Conservation (phyloP, 2,329 filamentous ascomycete genomes). For the Septoria petroselini region DNA sequence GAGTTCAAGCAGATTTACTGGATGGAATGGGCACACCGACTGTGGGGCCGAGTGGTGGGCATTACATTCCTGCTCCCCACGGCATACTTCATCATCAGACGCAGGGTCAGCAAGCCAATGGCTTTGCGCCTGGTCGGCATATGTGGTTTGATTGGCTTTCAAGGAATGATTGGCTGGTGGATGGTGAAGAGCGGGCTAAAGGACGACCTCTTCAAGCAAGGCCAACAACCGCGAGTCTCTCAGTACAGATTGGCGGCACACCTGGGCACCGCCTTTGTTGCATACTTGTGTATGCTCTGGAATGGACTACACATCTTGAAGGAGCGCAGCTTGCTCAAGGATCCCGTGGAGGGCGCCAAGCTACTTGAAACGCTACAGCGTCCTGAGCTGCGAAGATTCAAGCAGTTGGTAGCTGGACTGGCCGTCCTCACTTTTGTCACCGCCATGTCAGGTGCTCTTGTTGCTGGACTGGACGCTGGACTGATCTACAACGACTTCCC, state of each 20-base stretch:
- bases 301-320: constrained; percentile 82
- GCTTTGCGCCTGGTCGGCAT: constrained; percentile 76
- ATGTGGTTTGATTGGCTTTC: constrained; percentile 84
- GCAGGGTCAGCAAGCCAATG: constrained; percentile 75
- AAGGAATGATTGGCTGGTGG: constrained; percentile 97
- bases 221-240: constrained; percentile 84
- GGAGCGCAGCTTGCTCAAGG: constrained; percentile 66
- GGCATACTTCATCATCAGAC: constrained; percentile 78
- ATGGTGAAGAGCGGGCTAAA: constrained; percentile 97
- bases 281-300: constrained; percentile 92
- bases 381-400: constrained; percentile 69
- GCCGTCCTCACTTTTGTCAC: constrained; percentile 78
- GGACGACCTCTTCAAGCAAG: constrained; percentile 90
- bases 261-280: constrained; percentile 83
- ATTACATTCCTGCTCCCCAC: constrained; percentile 85
- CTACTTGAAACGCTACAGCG: constrained; percentile 61
- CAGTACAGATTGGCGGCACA: constrained; percentile 92
- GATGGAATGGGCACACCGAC: constrained; percentile 96
- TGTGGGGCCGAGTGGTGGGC: constrained; percentile 91
- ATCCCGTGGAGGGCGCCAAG: constrained; percentile 54
- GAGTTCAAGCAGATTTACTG: constrained; percentile 99
- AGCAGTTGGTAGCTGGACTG: constrained; percentile 67
- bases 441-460: constrained; percentile 87
- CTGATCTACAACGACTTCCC: constrained; percentile 99
- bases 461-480: constrained; percentile 91